These are phyloP conservation scores for Floccularia luteovirens DNA, from an alignment of 768 basidiomycete species.

Conservation along the genomic window DNA sequence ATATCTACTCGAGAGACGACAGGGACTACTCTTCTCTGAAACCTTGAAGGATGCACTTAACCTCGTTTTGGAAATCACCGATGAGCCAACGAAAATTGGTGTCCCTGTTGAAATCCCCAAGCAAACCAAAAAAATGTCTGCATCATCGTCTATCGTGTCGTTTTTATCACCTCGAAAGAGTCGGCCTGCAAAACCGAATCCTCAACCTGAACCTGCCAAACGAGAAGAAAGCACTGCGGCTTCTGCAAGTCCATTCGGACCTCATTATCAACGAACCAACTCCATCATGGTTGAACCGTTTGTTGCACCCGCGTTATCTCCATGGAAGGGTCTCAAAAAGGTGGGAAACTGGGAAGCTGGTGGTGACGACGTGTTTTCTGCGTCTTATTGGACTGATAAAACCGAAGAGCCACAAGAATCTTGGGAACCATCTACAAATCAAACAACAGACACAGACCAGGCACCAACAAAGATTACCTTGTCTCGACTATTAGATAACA, in stretches of 20 bases:
- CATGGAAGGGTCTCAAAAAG: constrained; percentile 55
- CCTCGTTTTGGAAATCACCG: constrained; percentile 56
- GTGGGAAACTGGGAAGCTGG: constrained; percentile 46
- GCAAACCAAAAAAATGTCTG: constrained; percentile 37
- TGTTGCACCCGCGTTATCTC: constrained; percentile 49
- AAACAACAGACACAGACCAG: constrained; percentile 23
- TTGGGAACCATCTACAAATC: constrained; percentile 6
- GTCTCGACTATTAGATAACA: constrained; percentile 84
- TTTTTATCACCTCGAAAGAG: constrained; percentile 76
- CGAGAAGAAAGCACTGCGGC: constrained; percentile 28
- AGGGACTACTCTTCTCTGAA: constrained; percentile 86
- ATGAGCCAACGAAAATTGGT: constrained; percentile 27
- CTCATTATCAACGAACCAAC: constrained; percentile 77
- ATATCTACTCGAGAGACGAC: constrained; percentile 77
- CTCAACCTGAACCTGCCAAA: constrained; percentile 33
- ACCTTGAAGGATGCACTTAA: constrained; percentile 86
- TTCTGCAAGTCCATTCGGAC: constrained; percentile 72
- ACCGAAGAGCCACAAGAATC: constrained; percentile 2
- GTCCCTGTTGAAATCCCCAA: constrained; percentile 21
- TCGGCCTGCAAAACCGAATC: constrained; percentile 28
- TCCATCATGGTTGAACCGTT: constrained; percentile 68
- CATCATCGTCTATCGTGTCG: constrained; percentile 61
- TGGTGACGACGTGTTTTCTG: constrained; percentile 68
- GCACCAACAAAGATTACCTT: constrained; percentile 51
- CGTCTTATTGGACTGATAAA: constrained; percentile 38